Percentiles rank a stretch among this genome's conserved stretches.
Conservation (phyloP, 805 yeast species). For the Monosporozyma aquatica region DNA sequence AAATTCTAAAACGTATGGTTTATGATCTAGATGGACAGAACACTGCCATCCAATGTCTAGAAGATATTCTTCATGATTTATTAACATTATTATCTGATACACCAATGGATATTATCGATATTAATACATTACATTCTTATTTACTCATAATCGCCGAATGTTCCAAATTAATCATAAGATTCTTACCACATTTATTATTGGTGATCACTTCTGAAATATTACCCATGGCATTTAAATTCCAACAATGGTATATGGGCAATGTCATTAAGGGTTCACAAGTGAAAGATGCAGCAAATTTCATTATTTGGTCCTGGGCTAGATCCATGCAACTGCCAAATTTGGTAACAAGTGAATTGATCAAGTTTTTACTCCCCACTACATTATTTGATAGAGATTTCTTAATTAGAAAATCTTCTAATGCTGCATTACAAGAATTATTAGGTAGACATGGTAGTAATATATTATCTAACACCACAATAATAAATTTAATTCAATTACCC, state of each 20-base stretch:
- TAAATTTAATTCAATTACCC: slow-evolving; percentile 50
- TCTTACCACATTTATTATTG: slow-evolving; percentile 6
- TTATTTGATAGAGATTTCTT: slow-evolving; percentile 67
- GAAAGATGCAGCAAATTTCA: slow-evolving; percentile 77
- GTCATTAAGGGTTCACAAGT: slow-evolving; percentile 53
- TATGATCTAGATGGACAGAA: slow-evolving; percentile 21
- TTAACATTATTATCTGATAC: slow-evolving; percentile 6
- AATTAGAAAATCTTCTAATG: slow-evolving; percentile 73
- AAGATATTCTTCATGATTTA: slow-evolving; percentile 24
- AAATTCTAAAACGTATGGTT: slow-evolving; percentile 31
- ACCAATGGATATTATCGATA: slow-evolving; percentile 19
- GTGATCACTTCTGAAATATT: slow-evolving; percentile 27
- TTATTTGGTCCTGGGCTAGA: slow-evolving; percentile 68
- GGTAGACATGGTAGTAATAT: slow-evolving; percentile 48
- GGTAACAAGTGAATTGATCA: slow-evolving; percentile 24
- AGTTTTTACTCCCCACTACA: slow-evolving; percentile 38
- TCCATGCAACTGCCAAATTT: slow-evolving; percentile 5
- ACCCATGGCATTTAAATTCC: slow-evolving; percentile 43
- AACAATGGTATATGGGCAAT: slow-evolving; percentile 43
- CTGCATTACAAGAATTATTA: slow-evolving; percentile 76
- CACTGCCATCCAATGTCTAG: slow-evolving; percentile 19
- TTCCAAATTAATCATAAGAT: slow-evolving; percentile 13
- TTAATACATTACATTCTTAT: slow-evolving; percentile 28
- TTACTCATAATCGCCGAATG: slow-evolving; percentile 32
- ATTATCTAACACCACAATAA: slow-evolving; percentile 27